Conservation (phyloP, 108 stramenopile species). For the Pseudonitzschia multiseries region DNA sequence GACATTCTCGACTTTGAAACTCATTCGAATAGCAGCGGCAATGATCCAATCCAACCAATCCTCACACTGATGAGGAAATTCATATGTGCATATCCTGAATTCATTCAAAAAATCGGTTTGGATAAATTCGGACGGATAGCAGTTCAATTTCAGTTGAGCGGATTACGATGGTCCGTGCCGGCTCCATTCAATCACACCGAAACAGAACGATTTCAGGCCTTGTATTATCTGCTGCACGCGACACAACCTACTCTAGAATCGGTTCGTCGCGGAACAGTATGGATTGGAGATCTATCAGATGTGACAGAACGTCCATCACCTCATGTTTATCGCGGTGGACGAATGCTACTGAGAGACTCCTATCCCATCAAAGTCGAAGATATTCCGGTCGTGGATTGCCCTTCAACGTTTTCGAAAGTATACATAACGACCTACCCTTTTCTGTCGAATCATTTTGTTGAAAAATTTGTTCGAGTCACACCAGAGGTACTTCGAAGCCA, state of each 20-base stretch:
- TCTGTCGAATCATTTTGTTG: slow-evolving; percentile 11
- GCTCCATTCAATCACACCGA: slow-evolving; percentile 8
- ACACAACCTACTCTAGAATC: slow-evolving; percentile 23
- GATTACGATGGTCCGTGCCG: slow-evolving; percentile 4
- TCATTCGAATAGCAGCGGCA: not conserved
- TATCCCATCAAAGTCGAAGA: slow-evolving; percentile 29
- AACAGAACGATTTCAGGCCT: slow-evolving; percentile 9
- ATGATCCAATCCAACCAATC: not conserved
- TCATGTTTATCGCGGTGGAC: not conserved
- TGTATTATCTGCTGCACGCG: slow-evolving; percentile 19
- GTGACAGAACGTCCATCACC: not conserved
- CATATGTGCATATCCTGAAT: slow-evolving; percentile 14
- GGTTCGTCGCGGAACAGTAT: slow-evolving; percentile 22
- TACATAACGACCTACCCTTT: slow-evolving; percentile 6
- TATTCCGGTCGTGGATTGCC: slow-evolving; percentile 5
- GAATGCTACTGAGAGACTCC: slow-evolving; percentile 21
- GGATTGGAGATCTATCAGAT: slow-evolving; percentile 22
- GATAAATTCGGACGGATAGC: slow-evolving; percentile 9
- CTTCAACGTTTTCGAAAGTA: slow-evolving; percentile 10
- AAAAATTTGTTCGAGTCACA: slow-evolving; percentile 17
- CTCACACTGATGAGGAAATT: not conserved
- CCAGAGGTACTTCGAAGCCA: slow-evolving; percentile 6
- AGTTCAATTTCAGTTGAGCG: slow-evolving; percentile 15
- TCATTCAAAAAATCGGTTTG: slow-evolving; percentile 15
- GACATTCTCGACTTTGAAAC: not conserved